Evolutionary conservation across 495 filamentous ascomycete species (phyloP).

Genomic region (Penicillium atrosanguineum): DNA sequence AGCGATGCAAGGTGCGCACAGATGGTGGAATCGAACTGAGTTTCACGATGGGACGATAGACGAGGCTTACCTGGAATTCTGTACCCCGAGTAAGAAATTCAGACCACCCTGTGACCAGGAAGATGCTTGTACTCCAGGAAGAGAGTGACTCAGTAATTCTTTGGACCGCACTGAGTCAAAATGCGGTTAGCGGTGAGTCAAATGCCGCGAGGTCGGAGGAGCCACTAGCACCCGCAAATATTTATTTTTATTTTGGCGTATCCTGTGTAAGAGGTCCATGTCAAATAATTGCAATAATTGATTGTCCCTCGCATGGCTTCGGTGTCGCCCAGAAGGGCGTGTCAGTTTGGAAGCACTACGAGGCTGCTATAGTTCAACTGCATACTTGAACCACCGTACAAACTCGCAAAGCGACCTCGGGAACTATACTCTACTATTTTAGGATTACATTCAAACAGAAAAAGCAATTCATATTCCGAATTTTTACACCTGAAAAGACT

Average conservation of each 20-base stretch:
- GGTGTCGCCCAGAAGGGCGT: not conserved
- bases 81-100: constrained; percentile 15
- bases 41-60: not conserved
- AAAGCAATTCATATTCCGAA: not conserved
- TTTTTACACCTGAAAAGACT: not conserved
- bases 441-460: not conserved
- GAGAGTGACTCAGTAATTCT: constrained; percentile 27
- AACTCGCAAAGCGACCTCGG: not conserved
- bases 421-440: not conserved
- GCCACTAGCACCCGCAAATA: constrained; percentile 1
- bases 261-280: too few relatives aligned
- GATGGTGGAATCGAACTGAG: not conserved
- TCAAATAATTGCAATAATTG: not conserved
- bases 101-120: constrained; percentile 12
- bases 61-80: constrained; percentile 16
- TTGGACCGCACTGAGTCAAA: constrained; percentile 1
- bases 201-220: too few relatives aligned
- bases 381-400: not conserved
- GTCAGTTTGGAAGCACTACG: not conserved
- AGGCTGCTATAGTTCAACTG: not conserved
- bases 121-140: constrained; percentile 9
- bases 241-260: not conserved
- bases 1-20: constrained; percentile 20
- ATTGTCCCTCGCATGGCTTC: not conserved
- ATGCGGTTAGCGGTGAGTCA: too few relatives aligned